Evolutionary conservation across 2,329 filamentous ascomycete genomes (phyloP), one percentile per base, ranked within the genome.

Genomic region (Penicillium sp.): DNA sequence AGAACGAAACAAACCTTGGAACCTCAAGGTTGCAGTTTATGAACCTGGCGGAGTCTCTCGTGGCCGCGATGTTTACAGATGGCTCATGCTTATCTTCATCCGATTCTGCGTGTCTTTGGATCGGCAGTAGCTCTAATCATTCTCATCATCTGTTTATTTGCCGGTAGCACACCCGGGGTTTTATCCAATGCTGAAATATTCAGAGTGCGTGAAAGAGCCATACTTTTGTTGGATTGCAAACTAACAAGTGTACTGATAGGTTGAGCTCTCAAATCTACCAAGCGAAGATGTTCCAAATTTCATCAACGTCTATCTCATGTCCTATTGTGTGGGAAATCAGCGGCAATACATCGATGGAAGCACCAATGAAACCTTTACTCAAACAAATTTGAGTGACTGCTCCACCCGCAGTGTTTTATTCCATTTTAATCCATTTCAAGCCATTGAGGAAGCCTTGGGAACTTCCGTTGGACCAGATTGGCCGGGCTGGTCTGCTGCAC

Each of bases 291-390:
- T 24, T 2, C 48, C 54, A 3, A 49, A 52, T 5, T 47, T 56
- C 14, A 31, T 56, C 43, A 52, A 46, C 7, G 26, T 56, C 10
- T 56, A 56, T 29, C 29, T 56, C 1, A 56, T 56, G 54, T 47
- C 54, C 24, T 56, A 52, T n/a, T 56, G 54, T 29, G 45, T 16
- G n/a, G 54, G 54, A 11, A 31, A 39, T 39, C 48, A 48, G 22
- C 46, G 39, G 14, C 39, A 55, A 29, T 52, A 29, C 16, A 44
- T 56, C n/a, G 39, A 42, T 4, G 42, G 45, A 19, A 31, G 43
- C 19, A 27, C 24, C 5, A 26, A 49, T 19, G 47, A 42, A 11
- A 22, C 35, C 27, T 52, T 22, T 3, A 56, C 54, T 11, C 39
- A 51, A 4, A 49, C 46, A 21, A 10, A n/a, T 5, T 26, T 52